These are phyloP conservation scores for Vitis labrusca DNA, from an alignment of 164 flowering plant genomes.

Conservation along the genomic window DNA sequence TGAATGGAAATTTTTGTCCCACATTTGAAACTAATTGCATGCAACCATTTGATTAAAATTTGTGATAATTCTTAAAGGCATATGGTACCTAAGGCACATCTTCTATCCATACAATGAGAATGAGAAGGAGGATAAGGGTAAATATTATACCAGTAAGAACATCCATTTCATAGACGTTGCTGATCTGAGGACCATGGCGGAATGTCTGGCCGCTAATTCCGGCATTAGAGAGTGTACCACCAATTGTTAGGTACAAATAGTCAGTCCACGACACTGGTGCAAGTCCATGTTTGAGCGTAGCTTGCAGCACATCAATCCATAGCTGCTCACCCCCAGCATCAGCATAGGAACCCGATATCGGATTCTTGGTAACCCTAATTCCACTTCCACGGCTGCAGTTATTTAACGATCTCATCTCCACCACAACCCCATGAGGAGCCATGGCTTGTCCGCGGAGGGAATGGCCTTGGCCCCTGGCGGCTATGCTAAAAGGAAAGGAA, in stretches of 20 bases:
- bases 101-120: too few relatives aligned
- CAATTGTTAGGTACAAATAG: constrained; percentile 78
- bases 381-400: constrained; percentile 10
- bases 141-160: constrained; percentile 60
- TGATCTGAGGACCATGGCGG: constrained; percentile 86
- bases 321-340: constrained; percentile 80
- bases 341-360: constrained; percentile 26
- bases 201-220: constrained; percentile 85
- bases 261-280: constrained; percentile 91
- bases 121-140: background rate
- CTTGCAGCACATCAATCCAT: constrained; percentile 72
- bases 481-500: constrained; percentile 40
- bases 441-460: constrained; percentile 77
- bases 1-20: too few relatives aligned
- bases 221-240: constrained; percentile 91
- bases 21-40: too few relatives aligned
- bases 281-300: constrained; percentile 56
- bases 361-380: constrained; percentile 33
- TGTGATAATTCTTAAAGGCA: too few relatives aligned
- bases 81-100: too few relatives aligned
- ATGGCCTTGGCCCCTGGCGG: constrained; percentile 79
- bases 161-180: constrained; percentile 78
- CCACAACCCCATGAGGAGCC: constrained; percentile 69
- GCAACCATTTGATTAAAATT: too few relatives aligned
- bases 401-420: constrained; percentile 63